Evolutionary conservation across 768 basidiomycete genomes (phyloP).

Genomic region (Auriculariales sp.): DNA sequence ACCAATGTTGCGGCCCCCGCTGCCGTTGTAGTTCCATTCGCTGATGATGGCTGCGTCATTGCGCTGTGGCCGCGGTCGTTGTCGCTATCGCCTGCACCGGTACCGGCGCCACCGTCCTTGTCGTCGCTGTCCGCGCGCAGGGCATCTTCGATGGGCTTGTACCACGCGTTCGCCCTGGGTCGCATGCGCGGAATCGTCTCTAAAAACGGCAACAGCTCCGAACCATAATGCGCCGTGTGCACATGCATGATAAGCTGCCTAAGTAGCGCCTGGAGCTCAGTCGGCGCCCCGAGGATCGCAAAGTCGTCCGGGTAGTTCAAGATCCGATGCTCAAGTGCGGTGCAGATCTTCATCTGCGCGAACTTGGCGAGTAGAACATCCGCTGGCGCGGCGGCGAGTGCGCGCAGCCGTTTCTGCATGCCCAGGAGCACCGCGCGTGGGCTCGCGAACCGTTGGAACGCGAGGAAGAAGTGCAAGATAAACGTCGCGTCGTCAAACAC

Average conservation of each 20-base stretch:
- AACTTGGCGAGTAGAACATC: constrained; percentile 81
- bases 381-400: constrained; percentile 52
- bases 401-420: constrained; percentile 77
- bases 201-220: constrained; percentile 68
- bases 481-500: constrained; percentile 66
- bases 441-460: constrained; percentile 69
- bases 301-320: constrained; percentile 66
- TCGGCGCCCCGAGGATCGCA: constrained; percentile 56
- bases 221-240: constrained; percentile 72
- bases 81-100: too few relatives aligned
- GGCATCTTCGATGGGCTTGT: constrained; percentile 45
- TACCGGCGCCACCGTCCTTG: too few relatives aligned
- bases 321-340: constrained; percentile 66
- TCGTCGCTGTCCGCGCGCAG: constrained; percentile 51
- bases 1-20: too few relatives aligned
- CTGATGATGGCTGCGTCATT: background rate
- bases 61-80: constrained; percentile 29
- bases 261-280: constrained; percentile 60
- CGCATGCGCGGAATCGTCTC: constrained; percentile 45
- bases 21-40: background rate
- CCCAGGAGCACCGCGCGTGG: constrained; percentile 69
- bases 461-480: constrained; percentile 67
- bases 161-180: constrained; percentile 66
- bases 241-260: constrained; percentile 69
- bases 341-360: constrained; percentile 80